phyloP scores from a whole-genome alignment of 768 basidiomycete genomes.

The Paxillus involutus region DNA sequence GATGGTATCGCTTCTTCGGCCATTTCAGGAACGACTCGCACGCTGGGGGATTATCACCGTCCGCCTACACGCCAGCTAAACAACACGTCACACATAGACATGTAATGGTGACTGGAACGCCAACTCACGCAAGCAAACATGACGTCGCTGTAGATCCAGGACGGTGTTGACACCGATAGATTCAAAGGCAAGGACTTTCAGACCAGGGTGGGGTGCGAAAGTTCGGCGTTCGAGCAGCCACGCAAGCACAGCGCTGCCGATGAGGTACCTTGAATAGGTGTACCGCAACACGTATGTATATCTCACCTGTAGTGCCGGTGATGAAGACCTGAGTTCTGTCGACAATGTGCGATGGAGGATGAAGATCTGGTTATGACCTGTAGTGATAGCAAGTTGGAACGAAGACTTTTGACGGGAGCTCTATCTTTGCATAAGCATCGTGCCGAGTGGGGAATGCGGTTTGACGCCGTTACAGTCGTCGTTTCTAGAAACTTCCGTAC shows the following conservation, averaged over 20 bases:
- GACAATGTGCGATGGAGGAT: slow-evolving; percentile 1
- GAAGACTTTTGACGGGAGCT: no score
- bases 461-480: no score
- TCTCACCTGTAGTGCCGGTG: slow-evolving; percentile 43
- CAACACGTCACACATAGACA: no score
- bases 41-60: slow-evolving; percentile 47
- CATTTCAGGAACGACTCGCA: slow-evolving; percentile 51
- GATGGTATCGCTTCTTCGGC: slow-evolving; percentile 44
- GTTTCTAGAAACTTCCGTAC: no score
- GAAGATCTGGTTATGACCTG: no score
- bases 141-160: slow-evolving; percentile 44
- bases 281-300: background rate
- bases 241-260: slow-evolving; percentile 30
- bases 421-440: no score
- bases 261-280: slow-evolving; percentile 30
- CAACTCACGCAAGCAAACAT: slow-evolving; percentile 39
- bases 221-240: slow-evolving; percentile 27
- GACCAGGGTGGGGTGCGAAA: no score
- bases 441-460: no score
- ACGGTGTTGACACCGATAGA: slow-evolving; percentile 27
- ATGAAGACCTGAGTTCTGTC: slow-evolving; percentile 40
- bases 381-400: no score
- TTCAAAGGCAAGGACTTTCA: slow-evolving; percentile 15
- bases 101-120: no score
- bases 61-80: slow-evolving; percentile 34